phyloP scores from a whole-genome alignment of 805 yeast genomes.

The Sugiyamaella valdiviana region DNA sequence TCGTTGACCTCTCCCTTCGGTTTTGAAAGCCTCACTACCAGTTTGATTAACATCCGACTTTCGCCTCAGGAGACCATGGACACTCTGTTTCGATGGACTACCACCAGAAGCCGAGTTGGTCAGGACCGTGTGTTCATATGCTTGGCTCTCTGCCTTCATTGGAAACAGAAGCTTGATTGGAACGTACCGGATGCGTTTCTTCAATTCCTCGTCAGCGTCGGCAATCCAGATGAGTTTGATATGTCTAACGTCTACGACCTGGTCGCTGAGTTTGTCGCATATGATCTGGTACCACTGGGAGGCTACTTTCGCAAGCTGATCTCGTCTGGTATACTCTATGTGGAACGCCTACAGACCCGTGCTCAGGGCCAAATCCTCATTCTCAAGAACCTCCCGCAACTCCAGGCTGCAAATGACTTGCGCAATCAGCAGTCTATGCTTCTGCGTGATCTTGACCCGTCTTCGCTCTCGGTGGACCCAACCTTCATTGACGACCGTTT shows the following conservation, averaged over 20 bases:
- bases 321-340: constrained; percentile 77
- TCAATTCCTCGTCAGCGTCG: constrained; percentile 20
- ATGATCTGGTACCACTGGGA: constrained; percentile 49
- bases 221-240: constrained; percentile 7
- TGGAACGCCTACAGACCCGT: constrained; percentile 36
- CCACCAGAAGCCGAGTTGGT: constrained; percentile 16
- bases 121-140: constrained; percentile 22
- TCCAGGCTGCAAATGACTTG: not conserved
- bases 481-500: not conserved
- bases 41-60: constrained; percentile 10
- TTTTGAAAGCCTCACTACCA: constrained; percentile 17
- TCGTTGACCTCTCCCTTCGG: constrained; percentile 23
- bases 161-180: constrained; percentile 18
- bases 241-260: constrained; percentile 33
- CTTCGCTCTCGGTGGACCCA: not conserved
- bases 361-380: constrained; percentile 40
- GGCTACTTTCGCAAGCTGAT: constrained; percentile 74
- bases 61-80: constrained; percentile 15
- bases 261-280: constrained; percentile 44
- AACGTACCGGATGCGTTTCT: constrained; percentile 24
- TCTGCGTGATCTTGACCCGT: constrained; percentile 9
- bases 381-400: constrained; percentile 37
- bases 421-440: constrained; percentile 12
- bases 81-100: constrained; percentile 27
- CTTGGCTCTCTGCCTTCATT: constrained; percentile 17